A percentile compares a stretch with the other conserved stretches of the same genome.
Conservation (phyloP, 805 yeast genomes). For the Brettanomyces anomalus region DNA sequence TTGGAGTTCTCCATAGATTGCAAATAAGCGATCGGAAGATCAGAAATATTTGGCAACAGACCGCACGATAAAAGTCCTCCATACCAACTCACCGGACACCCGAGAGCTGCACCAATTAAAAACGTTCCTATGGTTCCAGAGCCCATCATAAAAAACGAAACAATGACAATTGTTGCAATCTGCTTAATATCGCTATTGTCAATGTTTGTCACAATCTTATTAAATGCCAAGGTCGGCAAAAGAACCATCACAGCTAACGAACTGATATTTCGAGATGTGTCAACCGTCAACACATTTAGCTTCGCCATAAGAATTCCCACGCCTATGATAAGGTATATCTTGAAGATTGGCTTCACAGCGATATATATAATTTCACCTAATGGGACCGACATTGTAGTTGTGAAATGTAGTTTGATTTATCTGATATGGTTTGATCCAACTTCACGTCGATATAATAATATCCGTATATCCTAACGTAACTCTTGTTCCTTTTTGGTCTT, state of each 20-base stretch:
- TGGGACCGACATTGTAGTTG: slow-evolving; percentile 9
- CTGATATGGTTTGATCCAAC: too few species aligned
- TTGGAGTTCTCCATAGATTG: slow-evolving; percentile 63
- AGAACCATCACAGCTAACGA: slow-evolving; percentile 61
- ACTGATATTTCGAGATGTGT: slow-evolving; percentile 63
- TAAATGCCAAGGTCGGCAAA: slow-evolving; percentile 69
- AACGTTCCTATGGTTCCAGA: slow-evolving; percentile 10
- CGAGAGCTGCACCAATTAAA: slow-evolving; percentile 36
- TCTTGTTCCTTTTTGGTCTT: too few species aligned
- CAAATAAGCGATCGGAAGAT: slow-evolving; percentile 76
- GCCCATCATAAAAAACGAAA: slow-evolving; percentile 36
- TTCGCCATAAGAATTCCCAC: slow-evolving; percentile 59
- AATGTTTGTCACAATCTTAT: slow-evolving; percentile 58
- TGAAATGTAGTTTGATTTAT: too few species aligned
- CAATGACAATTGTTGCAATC: slow-evolving; percentile 54
- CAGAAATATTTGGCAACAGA: slow-evolving; percentile 69
- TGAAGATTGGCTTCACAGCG: slow-evolving; percentile 76
- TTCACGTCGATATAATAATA: too few species aligned
- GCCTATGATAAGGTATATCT: slow-evolving; percentile 64
- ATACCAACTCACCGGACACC: slow-evolving; percentile 63
- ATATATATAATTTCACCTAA: slow-evolving; percentile 66
- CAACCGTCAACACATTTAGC: slow-evolving; percentile 53
- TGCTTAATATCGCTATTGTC: slow-evolving; percentile 59
- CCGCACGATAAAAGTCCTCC: slow-evolving; percentile 69
- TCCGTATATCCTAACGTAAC: too few species aligned